Percentiles rank a stretch among this genome's conserved stretches.
Conservation (phyloP, 768 basidiomycete species). For the Cyclocybe aegerita region DNA sequence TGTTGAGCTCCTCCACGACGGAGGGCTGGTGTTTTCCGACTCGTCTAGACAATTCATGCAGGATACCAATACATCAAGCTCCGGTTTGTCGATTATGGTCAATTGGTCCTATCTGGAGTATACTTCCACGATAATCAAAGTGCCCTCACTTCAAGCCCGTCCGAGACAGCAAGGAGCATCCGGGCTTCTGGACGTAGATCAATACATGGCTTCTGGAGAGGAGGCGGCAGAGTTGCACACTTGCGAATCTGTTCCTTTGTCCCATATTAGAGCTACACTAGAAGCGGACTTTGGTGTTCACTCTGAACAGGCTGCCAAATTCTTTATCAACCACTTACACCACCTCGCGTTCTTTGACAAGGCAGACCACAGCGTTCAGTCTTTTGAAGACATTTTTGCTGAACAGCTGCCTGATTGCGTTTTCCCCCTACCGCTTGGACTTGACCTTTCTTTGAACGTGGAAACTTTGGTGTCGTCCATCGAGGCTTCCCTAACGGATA, state of each 20-base stretch:
- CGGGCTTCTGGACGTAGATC: slow-evolving; percentile 47
- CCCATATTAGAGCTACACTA: slow-evolving; percentile 61
- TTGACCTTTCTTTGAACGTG: slow-evolving; percentile 72
- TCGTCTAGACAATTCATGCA: slow-evolving; percentile 52
- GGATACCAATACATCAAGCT: slow-evolving; percentile 41
- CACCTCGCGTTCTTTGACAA: slow-evolving; percentile 62
- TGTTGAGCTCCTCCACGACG: slow-evolving; percentile 47
- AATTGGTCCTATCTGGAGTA: slow-evolving; percentile 68
- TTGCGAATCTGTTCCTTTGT: slow-evolving; percentile 57
- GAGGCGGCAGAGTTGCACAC: slow-evolving; percentile 33
- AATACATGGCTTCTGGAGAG: slow-evolving; percentile 17
- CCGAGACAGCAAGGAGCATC: slow-evolving; percentile 26
- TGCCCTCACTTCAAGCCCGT: slow-evolving; percentile 28
- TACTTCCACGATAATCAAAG: slow-evolving; percentile 57
- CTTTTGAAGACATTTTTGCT: slow-evolving; percentile 30
- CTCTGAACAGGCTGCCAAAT: slow-evolving; percentile 49
- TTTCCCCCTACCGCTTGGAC: slow-evolving; percentile 69
- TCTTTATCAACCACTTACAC: slow-evolving; percentile 59
- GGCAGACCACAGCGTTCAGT: slow-evolving; percentile 35
- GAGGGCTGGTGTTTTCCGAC: slow-evolving; percentile 40
- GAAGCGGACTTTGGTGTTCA: slow-evolving; percentile 57
- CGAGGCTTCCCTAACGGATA: slow-evolving; percentile 66
- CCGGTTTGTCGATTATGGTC: slow-evolving; percentile 55
- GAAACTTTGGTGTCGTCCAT: slow-evolving; percentile 71
- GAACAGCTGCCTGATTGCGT: slow-evolving; percentile 42